Evolutionary conservation across 2,329 filamentous ascomycete species (phyloP).

Genomic region (Cladophialophora yegresii): DNA sequence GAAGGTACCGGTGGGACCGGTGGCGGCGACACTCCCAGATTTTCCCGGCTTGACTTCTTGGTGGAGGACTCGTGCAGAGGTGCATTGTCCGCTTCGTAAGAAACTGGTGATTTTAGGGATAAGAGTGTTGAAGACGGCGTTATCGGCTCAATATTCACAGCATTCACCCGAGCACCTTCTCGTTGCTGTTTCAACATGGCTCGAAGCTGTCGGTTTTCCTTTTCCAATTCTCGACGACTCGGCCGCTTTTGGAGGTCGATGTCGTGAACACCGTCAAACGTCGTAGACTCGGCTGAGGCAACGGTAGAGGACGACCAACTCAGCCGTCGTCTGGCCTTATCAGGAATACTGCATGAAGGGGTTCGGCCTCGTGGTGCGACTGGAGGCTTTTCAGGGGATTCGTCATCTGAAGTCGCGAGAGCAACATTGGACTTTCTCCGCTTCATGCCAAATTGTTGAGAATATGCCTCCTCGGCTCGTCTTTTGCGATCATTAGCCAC

Average conservation of each 20-base stretch:
- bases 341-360: background rate
- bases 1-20: constrained; percentile 22
- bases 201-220: constrained; percentile 37
- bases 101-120: background rate
- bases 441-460: constrained; percentile 36
- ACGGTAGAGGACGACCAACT: constrained; percentile 13
- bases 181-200: constrained; percentile 33
- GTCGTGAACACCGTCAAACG: constrained; percentile 19
- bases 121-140: background rate
- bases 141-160: constrained; percentile 6
- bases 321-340: background rate
- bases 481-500: constrained; percentile 37
- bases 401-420: constrained; percentile 8
- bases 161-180: constrained; percentile 1
- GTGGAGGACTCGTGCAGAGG: constrained; percentile 10
- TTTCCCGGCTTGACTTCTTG: constrained; percentile 18
- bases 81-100: background rate
- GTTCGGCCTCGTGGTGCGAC: constrained; percentile 1
- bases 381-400: background rate
- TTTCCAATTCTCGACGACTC: constrained; percentile 33
- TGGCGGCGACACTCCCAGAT: constrained; percentile 11
- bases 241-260: constrained; percentile 34
- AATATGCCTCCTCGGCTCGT: constrained; percentile 36
- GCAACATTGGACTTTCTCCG: constrained; percentile 31
- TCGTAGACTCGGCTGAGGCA: constrained; percentile 10